Evolutionary conservation across 106 monocot genomes (phyloP), one percentile per base, ranked within the genome.

Genomic region (Platanthera guangdongensis): DNA sequence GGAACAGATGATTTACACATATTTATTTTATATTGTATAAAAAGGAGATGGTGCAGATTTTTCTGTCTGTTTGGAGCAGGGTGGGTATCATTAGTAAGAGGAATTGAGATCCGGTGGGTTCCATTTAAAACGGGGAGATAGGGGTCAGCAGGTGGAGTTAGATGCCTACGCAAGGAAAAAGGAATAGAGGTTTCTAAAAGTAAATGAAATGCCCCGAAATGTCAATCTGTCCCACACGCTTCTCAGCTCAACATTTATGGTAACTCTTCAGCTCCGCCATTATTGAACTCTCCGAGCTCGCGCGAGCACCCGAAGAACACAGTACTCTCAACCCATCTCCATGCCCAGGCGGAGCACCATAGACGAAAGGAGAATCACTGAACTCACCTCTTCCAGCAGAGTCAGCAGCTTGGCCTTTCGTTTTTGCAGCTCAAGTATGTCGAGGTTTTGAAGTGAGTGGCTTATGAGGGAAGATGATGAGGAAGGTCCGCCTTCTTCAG

Each of bases 321-420:
- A 39, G 25, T 25, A 25, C 25, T 25, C 39, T 39, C 39, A 39
- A 39, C 39, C 67, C 12, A 67, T 12, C 63, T 25, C 21, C 63
- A 63, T 0, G 19, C 13, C 63, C 63, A 63, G 13, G 12, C 53
- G 0, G 53, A 53, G 1, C 14, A 39, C 39, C 39, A 39, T 70
- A 70, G n/a, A 16, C 7, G 11, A 72, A 51, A 1, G n/a, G 51
- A 4, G 51, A 4, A 51, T 72, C 15, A 49, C 11, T 8, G 22
- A 68, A 39, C 72, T 89, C 49, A 88, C 90, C 90, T 90, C 87
- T 76, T 90, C 90, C 7, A 90, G 81, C 83, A 90, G 81, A 69
- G 81, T 47, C 51, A 81, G 74, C 6, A 90, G 83, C 77, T 77
- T 81, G 15, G 85, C 76, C 52, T 83, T 88, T 5, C 87, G 75